phyloP scores from a whole-genome alignment of 192 early-diverging fungal genomes.

The Linderina pennispora region DNA sequence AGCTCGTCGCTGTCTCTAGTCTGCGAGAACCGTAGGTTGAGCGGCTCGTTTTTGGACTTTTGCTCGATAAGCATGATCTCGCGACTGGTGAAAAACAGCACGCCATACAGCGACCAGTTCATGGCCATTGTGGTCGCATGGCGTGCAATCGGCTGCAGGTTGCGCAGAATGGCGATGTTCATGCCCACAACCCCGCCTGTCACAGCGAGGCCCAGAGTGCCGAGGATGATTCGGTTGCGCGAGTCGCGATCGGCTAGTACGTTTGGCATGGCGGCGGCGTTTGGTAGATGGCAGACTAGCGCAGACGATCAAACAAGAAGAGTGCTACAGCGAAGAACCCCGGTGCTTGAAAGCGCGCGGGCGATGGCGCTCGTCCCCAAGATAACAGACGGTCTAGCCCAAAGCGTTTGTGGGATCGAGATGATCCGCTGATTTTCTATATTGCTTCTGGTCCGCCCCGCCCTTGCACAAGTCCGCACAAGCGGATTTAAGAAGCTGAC shows the following conservation, averaged over 20 bases:
- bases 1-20: slow-evolving; percentile 56
- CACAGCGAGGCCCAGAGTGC: slow-evolving; percentile 19
- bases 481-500: too few relatives aligned
- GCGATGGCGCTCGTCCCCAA: too few relatives aligned
- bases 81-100: slow-evolving; percentile 43
- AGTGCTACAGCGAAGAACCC: too few relatives aligned
- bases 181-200: slow-evolving; percentile 27
- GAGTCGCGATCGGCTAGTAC: slow-evolving; percentile 13
- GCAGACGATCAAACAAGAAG: too few relatives aligned
- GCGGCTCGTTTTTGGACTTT: slow-evolving; percentile 42
- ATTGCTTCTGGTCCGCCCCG: too few relatives aligned
- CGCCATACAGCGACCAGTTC: slow-evolving; percentile 36
- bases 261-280: not conserved
- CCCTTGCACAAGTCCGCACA: too few relatives aligned
- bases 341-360: too few relatives aligned
- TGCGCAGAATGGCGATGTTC: slow-evolving; percentile 31
- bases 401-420: too few relatives aligned
- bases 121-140: slow-evolving; percentile 31
- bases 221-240: slow-evolving; percentile 22
- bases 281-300: too few relatives aligned
- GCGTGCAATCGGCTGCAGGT: slow-evolving; percentile 34
- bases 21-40: slow-evolving; percentile 52
- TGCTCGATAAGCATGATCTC: slow-evolving; percentile 59
- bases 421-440: too few relatives aligned
- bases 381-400: too few relatives aligned